Percentiles rank a stretch among this genome's conserved stretches.
These are phyloP conservation scores for Chlorella sp. DNA, from an alignment of 139 green algal genomes.

Conservation along the genomic window DNA sequence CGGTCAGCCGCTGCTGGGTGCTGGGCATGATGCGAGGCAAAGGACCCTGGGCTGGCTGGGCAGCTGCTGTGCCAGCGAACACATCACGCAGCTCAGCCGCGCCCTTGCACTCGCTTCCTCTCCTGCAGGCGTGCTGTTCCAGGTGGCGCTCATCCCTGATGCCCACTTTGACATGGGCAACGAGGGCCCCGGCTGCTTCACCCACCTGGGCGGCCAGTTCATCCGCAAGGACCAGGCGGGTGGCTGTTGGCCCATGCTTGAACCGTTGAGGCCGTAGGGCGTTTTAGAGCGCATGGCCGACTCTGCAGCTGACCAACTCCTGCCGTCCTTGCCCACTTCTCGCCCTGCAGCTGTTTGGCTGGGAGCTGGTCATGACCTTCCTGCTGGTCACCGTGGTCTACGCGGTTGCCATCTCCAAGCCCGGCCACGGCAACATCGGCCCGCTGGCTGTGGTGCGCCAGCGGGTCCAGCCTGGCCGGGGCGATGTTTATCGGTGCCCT, in stretches of 20 bases:
- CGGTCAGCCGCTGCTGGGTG: neutral
- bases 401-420: conserved; percentile 58
- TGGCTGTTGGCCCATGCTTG: too few species aligned
- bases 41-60: too few species aligned
- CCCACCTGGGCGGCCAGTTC: conserved; percentile 38
- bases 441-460: conserved; percentile 47
- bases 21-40: too few species aligned
- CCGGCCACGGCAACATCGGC: conserved; percentile 50
- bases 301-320: too few species aligned
- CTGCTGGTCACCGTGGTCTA: conserved; percentile 67
- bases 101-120: neutral
- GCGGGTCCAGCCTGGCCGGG: neutral
- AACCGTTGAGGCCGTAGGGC: too few species aligned
- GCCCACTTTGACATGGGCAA: conserved; percentile 36
- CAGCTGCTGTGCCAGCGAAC: too few species aligned
- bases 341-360: conserved; percentile 64
- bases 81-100: neutral
- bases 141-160: conserved; percentile 23
- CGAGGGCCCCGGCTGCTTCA: conserved; percentile 36
- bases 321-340: too few species aligned
- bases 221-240: conserved; percentile 37
- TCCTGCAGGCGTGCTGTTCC: conserved; percentile 24
- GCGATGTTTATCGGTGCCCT: neutral
- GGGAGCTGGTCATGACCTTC: conserved; percentile 60
- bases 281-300: too few species aligned